phyloP scores from a whole-genome alignment of 352 stramenopile genomes.

The Globisporangium carolinianum region DNA sequence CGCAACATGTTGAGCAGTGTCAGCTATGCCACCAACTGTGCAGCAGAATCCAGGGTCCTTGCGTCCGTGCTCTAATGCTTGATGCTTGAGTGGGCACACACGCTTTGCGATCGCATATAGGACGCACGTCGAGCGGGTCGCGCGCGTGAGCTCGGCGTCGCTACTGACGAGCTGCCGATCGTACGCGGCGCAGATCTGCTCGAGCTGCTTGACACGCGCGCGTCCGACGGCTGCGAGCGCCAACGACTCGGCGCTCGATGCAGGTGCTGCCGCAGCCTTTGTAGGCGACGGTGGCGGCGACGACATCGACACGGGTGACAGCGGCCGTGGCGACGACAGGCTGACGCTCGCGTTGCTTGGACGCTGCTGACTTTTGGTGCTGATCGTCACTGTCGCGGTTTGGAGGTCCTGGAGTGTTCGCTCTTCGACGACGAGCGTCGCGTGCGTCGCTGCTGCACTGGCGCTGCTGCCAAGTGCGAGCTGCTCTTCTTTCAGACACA shows the following conservation, averaged over 20 bases:
- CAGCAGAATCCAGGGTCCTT: no score
- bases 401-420: slow-evolving; percentile 44
- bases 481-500: slow-evolving; percentile 36
- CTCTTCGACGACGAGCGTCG: slow-evolving; percentile 27
- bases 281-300: background rate
- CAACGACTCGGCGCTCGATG: slow-evolving; percentile 29
- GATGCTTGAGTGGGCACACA: no score
- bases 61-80: no score
- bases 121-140: slow-evolving; percentile 32
- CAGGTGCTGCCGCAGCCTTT: no score
- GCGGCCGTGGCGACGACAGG: background rate
- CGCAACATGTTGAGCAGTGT: background rate
- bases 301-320: slow-evolving; percentile 1
- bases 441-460: slow-evolving; percentile 9
- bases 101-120: slow-evolving; percentile 4
- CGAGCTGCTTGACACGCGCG: slow-evolving; percentile 33
- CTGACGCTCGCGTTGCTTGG: background rate
- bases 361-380: background rate
- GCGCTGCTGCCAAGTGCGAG: slow-evolving; percentile 14
- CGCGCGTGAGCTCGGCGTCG: slow-evolving; percentile 41
- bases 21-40: background rate
- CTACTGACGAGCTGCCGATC: slow-evolving; percentile 42
- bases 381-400: slow-evolving; percentile 12
- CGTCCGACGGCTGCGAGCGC: slow-evolving; percentile 33
- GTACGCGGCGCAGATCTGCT: slow-evolving; percentile 31